A percentile compares a stretch with the other conserved stretches of the same genome.
These are phyloP conservation scores for Dactylellina sp. DNA, from an alignment of 2,329 filamentous ascomycete species.

Conservation along the genomic window DNA sequence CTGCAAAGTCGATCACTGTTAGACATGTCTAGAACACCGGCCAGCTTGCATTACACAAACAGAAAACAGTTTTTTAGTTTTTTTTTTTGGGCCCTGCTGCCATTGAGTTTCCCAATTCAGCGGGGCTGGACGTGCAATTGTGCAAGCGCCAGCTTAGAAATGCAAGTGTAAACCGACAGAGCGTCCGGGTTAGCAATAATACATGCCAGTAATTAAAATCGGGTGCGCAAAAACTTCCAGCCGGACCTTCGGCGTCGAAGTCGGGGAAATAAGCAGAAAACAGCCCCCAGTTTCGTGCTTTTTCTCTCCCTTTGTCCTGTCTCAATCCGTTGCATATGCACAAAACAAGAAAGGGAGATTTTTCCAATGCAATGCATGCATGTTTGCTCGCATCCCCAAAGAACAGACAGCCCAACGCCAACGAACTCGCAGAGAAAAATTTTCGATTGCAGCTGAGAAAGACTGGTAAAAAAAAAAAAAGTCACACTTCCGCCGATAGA, in stretches of 20 bases:
- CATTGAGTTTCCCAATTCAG: slow-evolving; percentile 30
- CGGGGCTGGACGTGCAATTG: slow-evolving; percentile 23
- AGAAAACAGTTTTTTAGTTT: neutral
- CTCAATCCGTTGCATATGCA: slow-evolving; percentile 25
- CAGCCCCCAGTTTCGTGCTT: no score
- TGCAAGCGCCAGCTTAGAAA: slow-evolving; percentile 15
- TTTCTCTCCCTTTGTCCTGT: slow-evolving; percentile 2
- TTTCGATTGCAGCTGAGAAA: slow-evolving; percentile 51
- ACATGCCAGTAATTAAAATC: no score
- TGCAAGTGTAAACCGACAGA: no score
- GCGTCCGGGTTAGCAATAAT: no score
- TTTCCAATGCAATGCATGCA: slow-evolving; percentile 43
- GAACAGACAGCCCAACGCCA: slow-evolving; percentile 3
- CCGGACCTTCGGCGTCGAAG: slow-evolving; percentile 25
- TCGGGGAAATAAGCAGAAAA: slow-evolving; percentile 10
- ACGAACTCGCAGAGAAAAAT: slow-evolving; percentile 32
- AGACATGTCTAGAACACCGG: neutral
- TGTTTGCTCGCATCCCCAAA: slow-evolving; percentile 40
- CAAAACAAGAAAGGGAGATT: neutral
- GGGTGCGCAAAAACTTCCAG: neutral
- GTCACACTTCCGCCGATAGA: no score
- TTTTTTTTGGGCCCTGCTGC: slow-evolving; percentile 1
- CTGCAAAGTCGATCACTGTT: slow-evolving; percentile 31
- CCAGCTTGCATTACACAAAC: slow-evolving; percentile 11
- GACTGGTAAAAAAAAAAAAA: no score